Evolutionary conservation across 495 filamentous ascomycete species (phyloP), one percentile per base, ranked within the genome.

Genomic region (Lichina pygmaea): DNA sequence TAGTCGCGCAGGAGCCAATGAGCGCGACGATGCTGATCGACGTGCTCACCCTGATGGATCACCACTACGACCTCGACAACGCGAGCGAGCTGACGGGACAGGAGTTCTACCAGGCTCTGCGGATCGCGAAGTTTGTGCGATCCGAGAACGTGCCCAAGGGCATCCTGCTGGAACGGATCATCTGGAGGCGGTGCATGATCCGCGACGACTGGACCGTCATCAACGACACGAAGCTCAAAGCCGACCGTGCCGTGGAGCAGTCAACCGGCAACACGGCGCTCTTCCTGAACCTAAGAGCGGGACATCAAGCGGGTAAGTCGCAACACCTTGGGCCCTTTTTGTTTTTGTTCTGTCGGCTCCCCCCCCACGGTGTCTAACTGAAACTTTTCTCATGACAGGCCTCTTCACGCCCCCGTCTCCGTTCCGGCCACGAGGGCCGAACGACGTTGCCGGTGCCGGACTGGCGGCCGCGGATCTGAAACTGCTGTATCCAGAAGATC

Each of bases 121-220:
- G 71, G 38, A 74, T 77, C 11, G 41, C 44, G 1, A 66, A 86
- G 7, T 65, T 65, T 44, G 62, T 68, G 36, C 65, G 68, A 39
- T 65, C 65, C 16, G 63, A 67, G 49, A 60, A 63, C 24, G 60
- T 65, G 11, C 67, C 67, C 2, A 67, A 69, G 34, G 56, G 64
- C 37, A 62, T 73, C 33, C 58, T 66, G 42, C 59, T 73, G 39
- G 70, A 77, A 51, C 73, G 71, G 34, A 65, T 86, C 31, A 77
- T 92, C 46, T 93, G 85, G 84, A 73, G 84, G 50, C 72, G 85
- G 36, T 81, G 79, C 52, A 73, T 75, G 49, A 67, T 84, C 44
- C 69, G 70, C 41, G 81, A 92, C 53, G 71, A 92, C 31, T 60
- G 57, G 57, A 42, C 48, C 13, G 47, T 38, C 9, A 54, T 60